Evolutionary conservation across 768 basidiomycete species (phyloP).

Genomic region (Leccinum ochraceum): DNA sequence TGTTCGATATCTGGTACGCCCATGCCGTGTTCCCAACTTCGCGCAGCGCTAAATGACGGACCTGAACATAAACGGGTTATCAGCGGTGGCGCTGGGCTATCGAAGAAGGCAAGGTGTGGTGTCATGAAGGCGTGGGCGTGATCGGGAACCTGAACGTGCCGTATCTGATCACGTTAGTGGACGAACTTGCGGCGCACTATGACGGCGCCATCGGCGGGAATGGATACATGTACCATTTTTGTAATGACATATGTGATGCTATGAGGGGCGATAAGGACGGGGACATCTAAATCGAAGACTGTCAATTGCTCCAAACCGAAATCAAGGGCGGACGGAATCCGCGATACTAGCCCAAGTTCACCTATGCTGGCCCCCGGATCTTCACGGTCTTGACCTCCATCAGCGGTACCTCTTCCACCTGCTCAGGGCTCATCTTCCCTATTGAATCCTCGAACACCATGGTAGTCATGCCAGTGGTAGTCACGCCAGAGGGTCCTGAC

Average conservation of each 20-base stretch:
- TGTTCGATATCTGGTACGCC: constrained; percentile 60
- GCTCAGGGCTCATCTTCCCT: neutral
- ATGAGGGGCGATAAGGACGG: neutral
- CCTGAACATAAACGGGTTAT: neutral
- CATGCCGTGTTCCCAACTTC: neutral
- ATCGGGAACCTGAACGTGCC: constrained; percentile 37
- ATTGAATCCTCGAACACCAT: neutral
- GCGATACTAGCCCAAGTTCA: neutral
- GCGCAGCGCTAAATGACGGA: neutral
- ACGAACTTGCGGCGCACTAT: constrained; percentile 37
- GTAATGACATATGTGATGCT: constrained; percentile 20
- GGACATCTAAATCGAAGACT: neutral
- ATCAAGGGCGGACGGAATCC: neutral
- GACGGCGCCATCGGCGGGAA: constrained; percentile 25
- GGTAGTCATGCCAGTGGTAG: neutral
- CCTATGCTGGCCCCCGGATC: neutral
- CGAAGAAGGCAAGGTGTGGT: constrained; percentile 52
- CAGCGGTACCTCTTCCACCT: neutral
- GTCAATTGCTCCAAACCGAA: neutral
- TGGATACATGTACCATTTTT: constrained; percentile 29
- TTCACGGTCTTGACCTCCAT: neutral
- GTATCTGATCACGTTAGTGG: constrained; percentile 41
- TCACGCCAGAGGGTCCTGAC: neutral
- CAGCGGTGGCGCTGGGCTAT: constrained; percentile 78
- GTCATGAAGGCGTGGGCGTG: constrained; percentile 41